phyloP scores from a whole-genome alignment of 202 grass and related monocot species.

The Setaria viridis region DNA sequence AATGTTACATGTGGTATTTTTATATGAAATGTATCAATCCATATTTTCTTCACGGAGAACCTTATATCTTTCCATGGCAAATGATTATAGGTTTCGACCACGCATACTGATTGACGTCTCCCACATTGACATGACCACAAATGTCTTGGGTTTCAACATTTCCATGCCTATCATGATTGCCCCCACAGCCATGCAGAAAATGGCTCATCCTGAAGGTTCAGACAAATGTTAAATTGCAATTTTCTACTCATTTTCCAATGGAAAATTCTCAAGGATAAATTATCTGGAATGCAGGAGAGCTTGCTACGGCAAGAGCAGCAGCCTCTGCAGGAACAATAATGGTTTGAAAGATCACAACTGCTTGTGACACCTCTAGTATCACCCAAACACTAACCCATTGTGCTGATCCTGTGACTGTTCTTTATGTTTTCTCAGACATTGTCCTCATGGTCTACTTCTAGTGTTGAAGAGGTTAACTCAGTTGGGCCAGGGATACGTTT shows the following conservation, averaged over 20 bases:
- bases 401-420: not conserved
- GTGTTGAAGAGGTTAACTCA: constrained; percentile 86
- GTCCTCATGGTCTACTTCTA: constrained; percentile 88
- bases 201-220: constrained; percentile 94
- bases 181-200: constrained; percentile 95
- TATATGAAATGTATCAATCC: not conserved
- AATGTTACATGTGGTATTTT: not conserved
- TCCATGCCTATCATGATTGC: constrained; percentile 99
- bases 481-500: constrained; percentile 86
- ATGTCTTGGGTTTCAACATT: constrained; percentile 79
- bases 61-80: constrained; percentile 29
- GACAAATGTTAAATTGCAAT: not conserved
- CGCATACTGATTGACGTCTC: constrained; percentile 83
- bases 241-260: not conserved
- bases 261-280: constrained; percentile 19
- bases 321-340: constrained; percentile 87
- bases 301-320: constrained; percentile 94
- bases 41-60: constrained; percentile 9
- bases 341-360: constrained; percentile 53
- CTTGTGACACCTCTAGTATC: not conserved
- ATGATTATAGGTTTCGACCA: constrained; percentile 76
- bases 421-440: constrained; percentile 67
- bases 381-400: constrained; percentile 7
- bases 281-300: constrained; percentile 67
- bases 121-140: constrained; percentile 66